phyloP scores from a whole-genome alignment of 805 yeast species.

The Cyberlindnera samutprakarnensis region DNA sequence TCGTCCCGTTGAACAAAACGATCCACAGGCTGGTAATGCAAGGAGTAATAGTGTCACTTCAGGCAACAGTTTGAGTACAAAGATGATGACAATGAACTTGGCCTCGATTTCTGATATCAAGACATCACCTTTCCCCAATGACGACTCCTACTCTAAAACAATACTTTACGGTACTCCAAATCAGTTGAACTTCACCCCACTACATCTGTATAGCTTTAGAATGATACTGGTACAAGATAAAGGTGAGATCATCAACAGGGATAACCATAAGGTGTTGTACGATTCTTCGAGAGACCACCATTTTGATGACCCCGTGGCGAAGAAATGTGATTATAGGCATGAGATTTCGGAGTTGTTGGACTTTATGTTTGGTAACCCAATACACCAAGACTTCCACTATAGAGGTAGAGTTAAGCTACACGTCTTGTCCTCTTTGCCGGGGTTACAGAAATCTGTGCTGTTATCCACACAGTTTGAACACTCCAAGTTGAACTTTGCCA shows the following conservation, averaged over 20 bases:
- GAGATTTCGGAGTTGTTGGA: constrained; percentile 23
- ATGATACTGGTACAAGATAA: constrained; percentile 30
- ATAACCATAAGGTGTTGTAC: constrained; percentile 26
- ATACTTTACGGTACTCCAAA: constrained; percentile 20
- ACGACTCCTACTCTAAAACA: constrained; percentile 21
- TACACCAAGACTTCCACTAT: constrained; percentile 24
- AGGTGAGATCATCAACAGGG: constrained; percentile 28
- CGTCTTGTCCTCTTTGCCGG: constrained; percentile 21
- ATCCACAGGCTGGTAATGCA: not conserved
- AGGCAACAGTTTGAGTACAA: not conserved
- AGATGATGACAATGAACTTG: not conserved
- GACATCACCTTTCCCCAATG: constrained; percentile 11
- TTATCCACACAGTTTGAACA: constrained; percentile 27
- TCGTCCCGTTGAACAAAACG: not conserved
- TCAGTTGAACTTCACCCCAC: constrained; percentile 2
- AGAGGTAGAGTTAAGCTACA: constrained; percentile 20
- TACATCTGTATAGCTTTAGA: constrained; percentile 22
- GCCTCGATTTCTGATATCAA: not conserved
- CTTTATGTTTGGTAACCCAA: constrained; percentile 32
- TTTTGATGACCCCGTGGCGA: constrained; percentile 11
- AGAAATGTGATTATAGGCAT: constrained; percentile 8
- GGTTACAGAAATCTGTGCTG: constrained; percentile 23
- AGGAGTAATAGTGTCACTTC: no score
- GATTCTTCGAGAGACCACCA: constrained; percentile 24
- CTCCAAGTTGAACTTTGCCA: constrained; percentile 22